Evolutionary conservation across 257 asterid genomes (phyloP), one percentile per base, ranked within the genome.

Genomic region (Pogostemon cablin): DNA sequence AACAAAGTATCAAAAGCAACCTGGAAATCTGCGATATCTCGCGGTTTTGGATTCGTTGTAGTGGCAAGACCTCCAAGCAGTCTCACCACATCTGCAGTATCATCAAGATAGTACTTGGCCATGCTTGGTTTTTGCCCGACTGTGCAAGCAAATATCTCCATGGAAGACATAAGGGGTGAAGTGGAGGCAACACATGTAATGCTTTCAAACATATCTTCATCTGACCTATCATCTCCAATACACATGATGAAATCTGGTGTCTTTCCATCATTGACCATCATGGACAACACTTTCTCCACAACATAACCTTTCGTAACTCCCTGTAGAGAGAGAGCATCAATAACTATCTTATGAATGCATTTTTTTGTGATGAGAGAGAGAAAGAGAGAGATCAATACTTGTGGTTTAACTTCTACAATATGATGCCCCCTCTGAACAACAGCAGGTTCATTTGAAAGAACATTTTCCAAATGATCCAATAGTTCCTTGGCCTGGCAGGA

Each of bases 331-430:
- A 48, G n/a, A 9, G 54, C 54, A 48, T 48, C 54, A 48, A 48
- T 48, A 48, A 48, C 6, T 48, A 48, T 3, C 17, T 10, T 9
- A 48, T 9, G 15, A n/a, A 47, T 47, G 53, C 15, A 48, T 48
- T 4, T 9, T 3, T 0, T 2, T 46, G 11, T 9, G 32, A 9
- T 46, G 11, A 46, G 7, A 46, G 52, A 46, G 52, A 46, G 52
- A 9, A 4, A 3, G 40, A 5, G 42, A 32, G 62, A 0, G 39
- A 25, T 25, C 32, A 25, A 25, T 89, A 85, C 96, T 72, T 87
- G 96, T 7, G 96, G 96, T 78, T 89, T 89, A 56, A 89, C 96
- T 89, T 89, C 96, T 15, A 89, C 90, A 34, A 89, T 87, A 58
- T 85, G 88, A 53, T 89, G 92, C 62, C 95, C 96, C 69, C 89